A percentile compares a stretch with the other conserved stretches of the same genome.
phyloP scores from a whole-genome alignment of 2,329 filamentous ascomycete genomes.

The Fusarium metavorans region DNA sequence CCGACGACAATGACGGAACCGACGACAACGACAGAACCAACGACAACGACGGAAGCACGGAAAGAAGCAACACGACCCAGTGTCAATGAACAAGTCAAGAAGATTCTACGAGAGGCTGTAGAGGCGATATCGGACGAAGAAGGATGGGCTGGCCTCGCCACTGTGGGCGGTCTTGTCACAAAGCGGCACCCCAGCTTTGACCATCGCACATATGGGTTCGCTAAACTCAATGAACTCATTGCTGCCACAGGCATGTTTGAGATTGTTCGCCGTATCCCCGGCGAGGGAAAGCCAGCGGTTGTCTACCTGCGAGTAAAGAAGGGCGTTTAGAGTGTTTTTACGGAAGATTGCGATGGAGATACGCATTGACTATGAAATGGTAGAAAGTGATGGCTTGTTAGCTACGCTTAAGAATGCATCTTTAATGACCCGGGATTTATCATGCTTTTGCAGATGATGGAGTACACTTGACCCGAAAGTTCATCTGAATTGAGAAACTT shows the following conservation, averaged over 20 bases:
- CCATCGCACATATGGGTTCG: constrained; percentile 43
- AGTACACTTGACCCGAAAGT: too few species aligned
- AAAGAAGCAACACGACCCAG: neutral
- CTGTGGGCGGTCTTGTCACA: constrained; percentile 42
- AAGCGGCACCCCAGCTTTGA: constrained; percentile 49
- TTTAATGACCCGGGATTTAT: too few species aligned
- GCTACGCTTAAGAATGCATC: too few species aligned
- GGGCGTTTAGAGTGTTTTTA: neutral
- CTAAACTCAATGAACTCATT: constrained; percentile 39
- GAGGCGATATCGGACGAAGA: constrained; percentile 38
- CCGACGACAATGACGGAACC: neutral
- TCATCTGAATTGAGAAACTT: too few species aligned
- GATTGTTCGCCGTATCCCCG: neutral
- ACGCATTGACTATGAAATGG: neutral
- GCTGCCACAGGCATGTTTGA: neutral
- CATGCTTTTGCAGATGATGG: too few species aligned
- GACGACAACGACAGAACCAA: neutral
- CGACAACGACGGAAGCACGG: neutral
- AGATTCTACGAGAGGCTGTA: constrained; percentile 32
- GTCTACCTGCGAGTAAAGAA: constrained; percentile 1
- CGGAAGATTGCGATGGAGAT: too few species aligned
- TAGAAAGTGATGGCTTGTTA: neutral
- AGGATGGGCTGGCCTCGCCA: constrained; percentile 46
- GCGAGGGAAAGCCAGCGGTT: neutral
- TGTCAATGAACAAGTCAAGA: neutral